Conservation (phyloP, 371 early-diverging fungal genomes). For the Mucor plumbeus region DNA sequence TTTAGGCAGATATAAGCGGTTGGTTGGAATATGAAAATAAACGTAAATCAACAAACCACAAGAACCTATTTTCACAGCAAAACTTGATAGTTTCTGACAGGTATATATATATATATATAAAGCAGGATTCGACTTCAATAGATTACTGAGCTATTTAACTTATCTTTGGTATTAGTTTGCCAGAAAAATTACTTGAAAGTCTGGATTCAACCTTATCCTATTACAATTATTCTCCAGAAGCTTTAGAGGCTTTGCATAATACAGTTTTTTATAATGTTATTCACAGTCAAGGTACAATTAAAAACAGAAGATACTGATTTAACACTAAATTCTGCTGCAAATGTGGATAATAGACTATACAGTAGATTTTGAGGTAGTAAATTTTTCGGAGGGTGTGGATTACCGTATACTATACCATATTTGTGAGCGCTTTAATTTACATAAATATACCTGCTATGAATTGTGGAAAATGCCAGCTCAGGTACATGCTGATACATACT, state of each 20-base stretch:
- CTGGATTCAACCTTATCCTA: conserved; percentile 19
- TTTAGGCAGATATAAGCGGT: conserved; percentile 29
- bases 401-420: conserved; percentile 2
- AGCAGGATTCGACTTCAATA: not conserved
- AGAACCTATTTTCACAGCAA: not conserved
- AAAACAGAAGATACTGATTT: not conserved
- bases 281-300: not conserved
- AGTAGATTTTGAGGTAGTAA: conserved; percentile 29
- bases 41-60: not conserved
- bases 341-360: conserved; percentile 12
- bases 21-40: conserved; percentile 22
- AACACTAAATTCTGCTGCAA: not conserved
- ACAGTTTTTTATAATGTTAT: conserved; percentile 29
- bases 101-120: not conserved
- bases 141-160: too few species aligned
- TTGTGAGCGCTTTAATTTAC: not conserved
- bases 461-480: conserved; percentile 2
- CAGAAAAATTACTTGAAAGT: not conserved
- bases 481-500: not conserved
- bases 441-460: not conserved
- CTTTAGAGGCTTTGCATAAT: conserved; percentile 16
- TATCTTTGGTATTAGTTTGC: not conserved
- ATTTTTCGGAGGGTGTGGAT: conserved; percentile 25
- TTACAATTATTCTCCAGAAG: conserved; percentile 13
- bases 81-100: not conserved